phyloP scores from a whole-genome alignment of 225 moss, liverwort and hornwort genomes.

The Climacium dendroides region DNA sequence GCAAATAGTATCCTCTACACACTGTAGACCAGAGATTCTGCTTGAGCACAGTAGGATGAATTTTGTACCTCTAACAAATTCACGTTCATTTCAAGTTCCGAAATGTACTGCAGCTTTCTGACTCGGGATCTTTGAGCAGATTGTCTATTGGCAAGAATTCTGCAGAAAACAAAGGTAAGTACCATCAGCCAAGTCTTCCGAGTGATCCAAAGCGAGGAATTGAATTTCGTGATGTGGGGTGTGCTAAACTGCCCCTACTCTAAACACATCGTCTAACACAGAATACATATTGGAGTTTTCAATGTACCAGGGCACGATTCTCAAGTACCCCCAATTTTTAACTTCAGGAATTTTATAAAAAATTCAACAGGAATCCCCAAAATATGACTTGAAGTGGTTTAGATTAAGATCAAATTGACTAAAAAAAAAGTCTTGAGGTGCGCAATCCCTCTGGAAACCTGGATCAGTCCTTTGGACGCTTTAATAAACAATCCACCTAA shows the following conservation, averaged over 20 bases:
- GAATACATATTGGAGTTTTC: background rate
- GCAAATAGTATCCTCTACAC: background rate
- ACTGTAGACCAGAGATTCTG: background rate
- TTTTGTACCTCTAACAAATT: conserved; percentile 58
- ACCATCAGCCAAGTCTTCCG: background rate
- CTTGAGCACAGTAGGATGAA: background rate
- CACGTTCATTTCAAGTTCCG: conserved; percentile 86
- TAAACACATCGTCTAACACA: background rate
- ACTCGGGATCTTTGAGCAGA: conserved; percentile 96
- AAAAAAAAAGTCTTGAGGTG: background rate
- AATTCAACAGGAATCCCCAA: background rate
- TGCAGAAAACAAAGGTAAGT: background rate
- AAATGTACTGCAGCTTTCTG: conserved; percentile 87
- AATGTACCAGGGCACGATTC: background rate
- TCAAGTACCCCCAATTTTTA: background rate
- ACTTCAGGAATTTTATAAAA: no score
- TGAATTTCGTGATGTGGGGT: background rate
- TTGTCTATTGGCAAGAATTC: conserved; percentile 91
- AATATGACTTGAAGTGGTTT: background rate
- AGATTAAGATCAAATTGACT: background rate
- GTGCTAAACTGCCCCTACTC: background rate
- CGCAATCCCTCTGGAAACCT: background rate
- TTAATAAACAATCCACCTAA: background rate
- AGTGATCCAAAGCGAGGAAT: background rate
- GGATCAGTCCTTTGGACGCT: background rate